phyloP scores from a whole-genome alignment of 352 stramenopile genomes.

The Globisporangium alternatum region DNA sequence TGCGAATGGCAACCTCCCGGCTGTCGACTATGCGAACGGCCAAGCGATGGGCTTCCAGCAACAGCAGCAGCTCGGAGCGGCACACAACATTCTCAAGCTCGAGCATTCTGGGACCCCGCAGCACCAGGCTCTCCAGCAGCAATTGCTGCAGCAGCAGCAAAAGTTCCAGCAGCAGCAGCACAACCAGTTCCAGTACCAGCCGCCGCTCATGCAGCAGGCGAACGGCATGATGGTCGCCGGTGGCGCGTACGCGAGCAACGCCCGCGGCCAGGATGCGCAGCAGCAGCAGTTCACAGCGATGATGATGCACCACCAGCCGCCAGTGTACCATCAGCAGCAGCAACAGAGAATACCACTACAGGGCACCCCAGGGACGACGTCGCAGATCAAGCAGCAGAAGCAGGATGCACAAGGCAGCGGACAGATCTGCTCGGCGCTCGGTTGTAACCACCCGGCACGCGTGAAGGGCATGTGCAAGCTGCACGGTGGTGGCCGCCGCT shows the following conservation, averaged over 20 bases:
- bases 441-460: slow-evolving; percentile 73
- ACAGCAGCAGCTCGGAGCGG: slow-evolving; percentile 17
- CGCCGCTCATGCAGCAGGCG: slow-evolving; percentile 37
- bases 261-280: slow-evolving; percentile 18
- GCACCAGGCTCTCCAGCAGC: slow-evolving; percentile 45
- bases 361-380: slow-evolving; percentile 38
- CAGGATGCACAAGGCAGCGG: slow-evolving; percentile 42
- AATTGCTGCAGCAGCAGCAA: slow-evolving; percentile 54
- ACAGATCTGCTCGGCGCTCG: slow-evolving; percentile 71
- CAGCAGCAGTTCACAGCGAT: slow-evolving; percentile 59
- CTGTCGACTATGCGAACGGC: slow-evolving; percentile 33
- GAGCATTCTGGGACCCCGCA: slow-evolving; percentile 34
- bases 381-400: slow-evolving; percentile 56
- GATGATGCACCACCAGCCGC: slow-evolving; percentile 56
- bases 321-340: slow-evolving; percentile 17
- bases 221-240: slow-evolving; percentile 48
- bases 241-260: slow-evolving; percentile 22
- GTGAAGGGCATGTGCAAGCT: slow-evolving; percentile 88
- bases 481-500: slow-evolving; percentile 71
- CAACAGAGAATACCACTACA: slow-evolving; percentile 32
- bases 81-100: slow-evolving; percentile 30
- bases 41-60: slow-evolving; percentile 23
- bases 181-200: slow-evolving; percentile 57
- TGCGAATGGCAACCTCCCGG: slow-evolving; percentile 14
- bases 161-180: slow-evolving; percentile 38